Conservation (phyloP, 768 basidiomycete species). For the Cubamyces sp. region DNA sequence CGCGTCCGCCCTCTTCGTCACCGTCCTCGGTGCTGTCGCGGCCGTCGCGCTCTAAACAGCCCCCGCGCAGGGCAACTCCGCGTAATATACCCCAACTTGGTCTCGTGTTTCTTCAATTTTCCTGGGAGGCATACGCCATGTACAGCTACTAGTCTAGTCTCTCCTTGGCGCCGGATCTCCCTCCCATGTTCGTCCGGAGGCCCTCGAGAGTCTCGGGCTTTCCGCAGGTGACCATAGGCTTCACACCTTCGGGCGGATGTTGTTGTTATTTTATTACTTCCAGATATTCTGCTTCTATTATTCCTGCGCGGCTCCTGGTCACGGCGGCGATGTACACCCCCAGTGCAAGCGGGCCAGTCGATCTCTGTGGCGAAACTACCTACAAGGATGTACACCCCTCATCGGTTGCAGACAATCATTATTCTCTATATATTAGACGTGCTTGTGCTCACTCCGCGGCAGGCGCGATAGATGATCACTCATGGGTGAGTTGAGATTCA, state of each 20-base stretch:
- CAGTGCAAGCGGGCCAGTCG: conserved; percentile 24
- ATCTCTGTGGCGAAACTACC: conserved; percentile 12
- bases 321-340: conserved; percentile 11
- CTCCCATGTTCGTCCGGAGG: conserved; percentile 16
- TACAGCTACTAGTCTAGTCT: conserved; percentile 26
- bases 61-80: conserved; percentile 19
- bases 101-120: background rate
- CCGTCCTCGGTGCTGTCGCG: conserved; percentile 28
- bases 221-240: conserved; percentile 17
- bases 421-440: conserved; percentile 20
- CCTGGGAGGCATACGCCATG: conserved; percentile 27
- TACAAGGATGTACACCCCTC: conserved; percentile 11
- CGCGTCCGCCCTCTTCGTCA: conserved; percentile 30
- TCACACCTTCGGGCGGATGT: conserved; percentile 19
- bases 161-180: conserved; percentile 27
- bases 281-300: background rate
- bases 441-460: background rate
- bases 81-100: conserved; percentile 18
- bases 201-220: conserved; percentile 22
- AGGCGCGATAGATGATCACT: background rate
- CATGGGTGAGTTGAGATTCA: background rate
- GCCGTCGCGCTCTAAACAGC: conserved; percentile 29
- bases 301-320: conserved; percentile 23
- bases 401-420: conserved; percentile 22
- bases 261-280: conserved; percentile 19